These are phyloP conservation scores for Trichoderma parareesei DNA, from an alignment of 495 filamentous ascomycete genomes.

Conservation along the genomic window DNA sequence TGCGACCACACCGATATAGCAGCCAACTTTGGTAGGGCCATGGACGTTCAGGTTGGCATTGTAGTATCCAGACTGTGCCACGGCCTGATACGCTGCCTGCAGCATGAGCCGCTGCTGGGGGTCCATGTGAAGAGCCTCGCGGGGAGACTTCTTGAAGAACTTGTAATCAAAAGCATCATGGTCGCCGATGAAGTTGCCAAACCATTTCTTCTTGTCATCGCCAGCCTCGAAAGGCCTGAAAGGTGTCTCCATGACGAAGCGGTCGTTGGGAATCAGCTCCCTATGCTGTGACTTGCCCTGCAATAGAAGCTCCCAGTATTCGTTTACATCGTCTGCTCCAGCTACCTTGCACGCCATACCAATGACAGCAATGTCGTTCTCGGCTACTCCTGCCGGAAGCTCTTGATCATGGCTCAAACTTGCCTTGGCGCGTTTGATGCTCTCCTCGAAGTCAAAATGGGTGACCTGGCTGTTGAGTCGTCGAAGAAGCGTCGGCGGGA, in stretches of 20 bases:
- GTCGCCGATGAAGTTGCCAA: conserved; percentile 39
- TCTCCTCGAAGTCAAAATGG: not conserved
- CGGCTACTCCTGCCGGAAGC: not conserved
- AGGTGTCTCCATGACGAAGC: conserved; percentile 28
- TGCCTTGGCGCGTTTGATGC: not conserved
- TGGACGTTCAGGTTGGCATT: not conserved
- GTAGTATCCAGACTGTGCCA: conserved; percentile 27
- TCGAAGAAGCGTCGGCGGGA: not conserved
- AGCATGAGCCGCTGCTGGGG: conserved; percentile 30
- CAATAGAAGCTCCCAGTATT: conserved; percentile 37
- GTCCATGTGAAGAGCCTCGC: conserved; percentile 26
- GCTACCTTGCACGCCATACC: conserved; percentile 44
- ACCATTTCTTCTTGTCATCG: conserved; percentile 31
- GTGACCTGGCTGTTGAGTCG: not conserved
- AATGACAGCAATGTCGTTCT: conserved; percentile 41
- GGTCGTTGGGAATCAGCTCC: conserved; percentile 26
- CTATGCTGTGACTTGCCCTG: conserved; percentile 35
- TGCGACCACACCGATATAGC: conserved; percentile 24
- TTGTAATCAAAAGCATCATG: conserved; percentile 42
- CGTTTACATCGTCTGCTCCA: conserved; percentile 38
- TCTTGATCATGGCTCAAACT: not conserved
- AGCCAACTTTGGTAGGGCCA: conserved; percentile 18
- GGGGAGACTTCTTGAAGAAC: conserved; percentile 39
- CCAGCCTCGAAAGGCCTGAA: conserved; percentile 21
- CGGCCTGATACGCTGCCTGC: conserved; percentile 26